A percentile compares a stretch with the other conserved stretches of the same genome.
Conservation (phyloP, 2,329 filamentous ascomycete species). For the Penicillium concentricum region DNA sequence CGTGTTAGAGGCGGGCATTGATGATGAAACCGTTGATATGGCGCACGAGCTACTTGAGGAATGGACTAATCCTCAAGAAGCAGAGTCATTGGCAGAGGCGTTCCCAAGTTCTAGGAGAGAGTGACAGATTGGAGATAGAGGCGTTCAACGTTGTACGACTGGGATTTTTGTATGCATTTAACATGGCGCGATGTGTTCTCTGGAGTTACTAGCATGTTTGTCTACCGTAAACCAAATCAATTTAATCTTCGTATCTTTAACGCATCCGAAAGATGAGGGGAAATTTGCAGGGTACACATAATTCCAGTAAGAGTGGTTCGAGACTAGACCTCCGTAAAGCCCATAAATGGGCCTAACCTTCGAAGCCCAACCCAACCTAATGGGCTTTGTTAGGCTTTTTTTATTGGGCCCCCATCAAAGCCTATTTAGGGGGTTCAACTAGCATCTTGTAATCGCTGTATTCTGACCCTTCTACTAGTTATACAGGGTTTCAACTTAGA, state of each 20-base stretch:
- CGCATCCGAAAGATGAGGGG: not conserved
- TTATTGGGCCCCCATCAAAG: too few species aligned
- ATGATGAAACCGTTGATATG: conserved; percentile 73
- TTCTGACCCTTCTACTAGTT: too few species aligned
- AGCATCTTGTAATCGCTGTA: too few species aligned
- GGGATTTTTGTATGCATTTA: conserved; percentile 11
- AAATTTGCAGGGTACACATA: not conserved
- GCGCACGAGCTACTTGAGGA: conserved; percentile 80
- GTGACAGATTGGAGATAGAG: conserved; percentile 19
- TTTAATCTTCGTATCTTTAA: not conserved
- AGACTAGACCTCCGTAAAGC: too few species aligned
- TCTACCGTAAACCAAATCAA: not conserved
- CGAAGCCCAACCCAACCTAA: too few species aligned
- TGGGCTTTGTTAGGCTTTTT: too few species aligned
- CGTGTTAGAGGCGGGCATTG: conserved; percentile 73
- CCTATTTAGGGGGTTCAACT: too few species aligned
- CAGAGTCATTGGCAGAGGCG: conserved; percentile 57
- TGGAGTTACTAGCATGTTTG: not conserved
- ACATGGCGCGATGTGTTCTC: conserved; percentile 8
- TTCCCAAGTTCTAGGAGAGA: conserved; percentile 42
- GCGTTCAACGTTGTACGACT: conserved; percentile 10
- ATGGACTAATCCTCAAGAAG: conserved; percentile 76
- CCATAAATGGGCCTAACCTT: too few species aligned
- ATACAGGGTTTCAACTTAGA: too few species aligned
- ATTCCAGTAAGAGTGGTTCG: not conserved